Conservation (phyloP, 768 basidiomycete genomes). For the Lactarius akahatsu region DNA sequence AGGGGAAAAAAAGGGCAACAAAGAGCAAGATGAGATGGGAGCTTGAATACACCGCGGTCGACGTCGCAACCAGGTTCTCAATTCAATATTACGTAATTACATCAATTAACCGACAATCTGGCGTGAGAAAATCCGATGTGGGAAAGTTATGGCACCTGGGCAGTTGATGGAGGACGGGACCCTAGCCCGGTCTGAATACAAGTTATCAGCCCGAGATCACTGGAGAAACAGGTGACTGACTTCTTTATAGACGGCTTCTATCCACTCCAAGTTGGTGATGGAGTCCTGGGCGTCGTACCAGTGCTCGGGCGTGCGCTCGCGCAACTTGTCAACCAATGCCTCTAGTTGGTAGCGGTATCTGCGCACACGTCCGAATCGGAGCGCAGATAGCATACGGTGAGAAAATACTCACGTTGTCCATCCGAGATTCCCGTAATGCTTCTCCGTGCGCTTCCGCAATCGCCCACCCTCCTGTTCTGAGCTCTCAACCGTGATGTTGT, state of each 20-base stretch:
- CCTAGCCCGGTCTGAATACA: conserved; percentile 19
- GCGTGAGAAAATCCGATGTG: neutral
- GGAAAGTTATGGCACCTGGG: conserved; percentile 7
- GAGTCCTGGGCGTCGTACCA: conserved; percentile 39
- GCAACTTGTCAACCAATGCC: conserved; percentile 53
- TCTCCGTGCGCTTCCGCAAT: conserved; percentile 40
- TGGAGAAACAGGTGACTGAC: conserved; percentile 6
- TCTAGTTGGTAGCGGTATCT: conserved; percentile 57
- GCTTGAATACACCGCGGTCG: neutral
- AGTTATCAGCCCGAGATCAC: neutral
- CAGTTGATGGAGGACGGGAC: conserved; percentile 22
- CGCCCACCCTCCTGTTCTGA: conserved; percentile 29
- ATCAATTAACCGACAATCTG: neutral
- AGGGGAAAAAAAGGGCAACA: neutral
- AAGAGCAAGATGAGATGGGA: neutral
- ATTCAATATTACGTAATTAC: conserved; percentile 3
- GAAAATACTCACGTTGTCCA: conserved; percentile 44
- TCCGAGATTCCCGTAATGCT: conserved; percentile 47
- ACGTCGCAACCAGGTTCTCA: neutral
- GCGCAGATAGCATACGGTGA: neutral
- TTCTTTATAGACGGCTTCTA: conserved; percentile 27
- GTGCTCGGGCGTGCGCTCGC: conserved; percentile 40
- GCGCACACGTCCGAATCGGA: conserved; percentile 3
- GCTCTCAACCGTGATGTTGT: conserved; percentile 45
- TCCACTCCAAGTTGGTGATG: conserved; percentile 24